Evolutionary conservation across 1,284 basidiomycete genomes (phyloP).

Genomic region (Moniliophthora roreri): DNA sequence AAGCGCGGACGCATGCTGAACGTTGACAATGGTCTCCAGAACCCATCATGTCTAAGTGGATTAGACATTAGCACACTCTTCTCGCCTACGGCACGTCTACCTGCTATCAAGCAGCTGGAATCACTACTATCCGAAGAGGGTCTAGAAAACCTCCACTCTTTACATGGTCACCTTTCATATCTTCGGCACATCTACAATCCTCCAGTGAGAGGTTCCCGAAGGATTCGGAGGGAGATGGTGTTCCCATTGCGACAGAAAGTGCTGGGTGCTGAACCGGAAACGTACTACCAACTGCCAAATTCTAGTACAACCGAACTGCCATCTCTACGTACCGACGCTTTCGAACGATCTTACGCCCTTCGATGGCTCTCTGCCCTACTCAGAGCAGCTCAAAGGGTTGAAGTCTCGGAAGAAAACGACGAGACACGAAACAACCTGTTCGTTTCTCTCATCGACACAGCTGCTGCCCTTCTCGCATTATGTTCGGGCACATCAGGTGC

Average conservation of each 20-base stretch:
- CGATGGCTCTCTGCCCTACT: conserved; percentile 72
- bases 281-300: neutral
- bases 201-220: conserved; percentile 9
- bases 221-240: neutral
- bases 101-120: conserved; percentile 2
- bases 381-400: conserved; percentile 20
- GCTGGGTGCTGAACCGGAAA: neutral
- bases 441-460: conserved; percentile 41
- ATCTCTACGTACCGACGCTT: conserved; percentile 47
- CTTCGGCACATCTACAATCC: conserved; percentile 22
- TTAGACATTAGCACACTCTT: neutral
- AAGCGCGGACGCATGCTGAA: no score
- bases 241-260: neutral
- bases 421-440: neutral
- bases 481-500: conserved; percentile 62
- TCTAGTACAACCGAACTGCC: conserved; percentile 11
- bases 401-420: conserved; percentile 3
- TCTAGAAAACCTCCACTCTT: neutral
- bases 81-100: neutral
- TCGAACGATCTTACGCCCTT: conserved; percentile 67
- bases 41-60: neutral
- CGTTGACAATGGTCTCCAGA: no score
- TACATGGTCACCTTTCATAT: conserved; percentile 20
- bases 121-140: neutral
- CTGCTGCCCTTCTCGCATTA: conserved; percentile 64